Evolutionary conservation across 2,329 filamentous ascomycete species (phyloP).

Genomic region (Furcasterigmium furcatum): DNA sequence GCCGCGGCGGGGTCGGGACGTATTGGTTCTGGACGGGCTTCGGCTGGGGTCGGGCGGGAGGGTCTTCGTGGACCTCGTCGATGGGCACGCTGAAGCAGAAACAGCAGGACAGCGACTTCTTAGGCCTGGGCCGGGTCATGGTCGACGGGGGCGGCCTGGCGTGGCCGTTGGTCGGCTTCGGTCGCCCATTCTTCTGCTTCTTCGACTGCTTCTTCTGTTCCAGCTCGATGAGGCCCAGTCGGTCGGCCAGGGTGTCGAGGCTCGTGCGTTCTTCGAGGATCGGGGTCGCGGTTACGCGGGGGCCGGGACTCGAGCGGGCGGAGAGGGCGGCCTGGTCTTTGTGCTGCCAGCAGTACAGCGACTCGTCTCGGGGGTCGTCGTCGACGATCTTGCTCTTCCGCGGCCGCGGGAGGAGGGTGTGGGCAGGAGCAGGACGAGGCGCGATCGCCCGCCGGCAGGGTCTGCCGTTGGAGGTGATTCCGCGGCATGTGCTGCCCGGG

Average conservation of each 20-base stretch:
- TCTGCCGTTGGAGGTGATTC: slow-evolving; percentile 77
- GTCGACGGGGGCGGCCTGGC: slow-evolving; percentile 8
- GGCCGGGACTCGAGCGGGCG: slow-evolving; percentile 41
- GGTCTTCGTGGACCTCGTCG: slow-evolving; percentile 35
- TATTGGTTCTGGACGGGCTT: slow-evolving; percentile 37
- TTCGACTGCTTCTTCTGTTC: slow-evolving; percentile 35
- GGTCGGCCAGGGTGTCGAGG: slow-evolving; percentile 81
- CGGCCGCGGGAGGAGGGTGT: slow-evolving; percentile 18
- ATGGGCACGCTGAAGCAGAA: slow-evolving; percentile 51
- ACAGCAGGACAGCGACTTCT: slow-evolving; percentile 36
- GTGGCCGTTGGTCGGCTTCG: slow-evolving; percentile 4
- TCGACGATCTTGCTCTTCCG: slow-evolving; percentile 29
- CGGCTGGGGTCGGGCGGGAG: slow-evolving; percentile 41
- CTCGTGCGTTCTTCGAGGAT: slow-evolving; percentile 68
- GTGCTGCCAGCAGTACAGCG: slow-evolving; percentile 93
- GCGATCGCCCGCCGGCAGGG: slow-evolving; percentile 75
- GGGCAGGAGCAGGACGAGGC: slow-evolving; percentile 19
- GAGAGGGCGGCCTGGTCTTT: slow-evolving; percentile 77
- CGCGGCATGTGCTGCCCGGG: slow-evolving; percentile 79
- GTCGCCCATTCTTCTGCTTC: slow-evolving; percentile 15
- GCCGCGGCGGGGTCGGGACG: slow-evolving; percentile 6
- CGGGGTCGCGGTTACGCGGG: slow-evolving; percentile 39
- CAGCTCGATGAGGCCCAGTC: slow-evolving; percentile 72
- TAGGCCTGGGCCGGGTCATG: slow-evolving; percentile 18
- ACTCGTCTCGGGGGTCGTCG: slow-evolving; percentile 51